Evolutionary conservation across 106 monocot genomes (phyloP).

Genomic region (Allium cepa): DNA sequence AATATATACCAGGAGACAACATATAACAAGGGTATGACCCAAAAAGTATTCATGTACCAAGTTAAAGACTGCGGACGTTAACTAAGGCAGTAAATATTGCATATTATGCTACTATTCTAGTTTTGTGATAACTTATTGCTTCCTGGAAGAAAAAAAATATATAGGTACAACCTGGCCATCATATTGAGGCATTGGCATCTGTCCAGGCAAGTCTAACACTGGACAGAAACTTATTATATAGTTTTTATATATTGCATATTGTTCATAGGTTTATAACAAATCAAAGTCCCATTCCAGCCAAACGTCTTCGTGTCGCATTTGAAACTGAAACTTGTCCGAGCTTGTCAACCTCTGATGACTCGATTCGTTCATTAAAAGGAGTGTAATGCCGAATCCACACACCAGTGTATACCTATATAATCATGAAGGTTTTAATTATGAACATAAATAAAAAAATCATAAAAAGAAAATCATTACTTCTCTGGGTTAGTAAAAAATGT

Average conservation of each 20-base stretch:
- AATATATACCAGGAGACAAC: too few relatives aligned
- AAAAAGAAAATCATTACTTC: neutral
- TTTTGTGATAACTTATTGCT: neutral
- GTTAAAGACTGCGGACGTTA: too few relatives aligned
- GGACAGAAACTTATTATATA: neutral
- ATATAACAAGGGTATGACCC: too few relatives aligned
- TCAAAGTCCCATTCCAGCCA: conserved; percentile 56
- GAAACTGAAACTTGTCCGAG: conserved; percentile 73
- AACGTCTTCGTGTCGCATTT: conserved; percentile 73
- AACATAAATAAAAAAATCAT: neutral
- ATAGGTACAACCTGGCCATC: too few relatives aligned
- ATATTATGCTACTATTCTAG: neutral
- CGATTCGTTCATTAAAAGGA: conserved; percentile 40
- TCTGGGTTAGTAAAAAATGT: too few relatives aligned
- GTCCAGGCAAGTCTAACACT: too few relatives aligned
- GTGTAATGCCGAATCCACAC: conserved; percentile 79
- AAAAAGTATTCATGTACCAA: too few relatives aligned
- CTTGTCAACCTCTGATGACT: conserved; percentile 31
- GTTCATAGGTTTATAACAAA: neutral
- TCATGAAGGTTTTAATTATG: neutral
- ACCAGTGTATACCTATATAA: conserved; percentile 76
- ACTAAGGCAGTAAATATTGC: neutral
- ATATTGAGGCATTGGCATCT: too few relatives aligned
- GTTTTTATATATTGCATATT: neutral
- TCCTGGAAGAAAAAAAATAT: neutral